Base-by-base conservation (phyloP, 2,329 filamentous ascomycete species). In the Thielaviopsis punctulata region DNA sequence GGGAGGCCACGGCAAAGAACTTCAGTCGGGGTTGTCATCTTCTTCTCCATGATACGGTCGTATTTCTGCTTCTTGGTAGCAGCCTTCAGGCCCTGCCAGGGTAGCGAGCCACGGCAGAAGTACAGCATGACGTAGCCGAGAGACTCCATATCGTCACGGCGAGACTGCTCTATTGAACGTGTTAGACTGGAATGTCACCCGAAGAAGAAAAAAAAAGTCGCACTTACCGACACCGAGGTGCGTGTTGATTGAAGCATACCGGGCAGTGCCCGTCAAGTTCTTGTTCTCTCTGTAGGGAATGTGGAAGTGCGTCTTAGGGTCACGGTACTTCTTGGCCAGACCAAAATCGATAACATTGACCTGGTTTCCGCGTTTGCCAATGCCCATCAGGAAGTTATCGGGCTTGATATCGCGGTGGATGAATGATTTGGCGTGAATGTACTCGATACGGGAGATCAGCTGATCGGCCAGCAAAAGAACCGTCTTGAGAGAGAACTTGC, bases 241-340 rank as follows among this genome's bases (percentile, higher is more conserved):
- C 56, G 92, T 98, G 76, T 98, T 98, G 74, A 98, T 98, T 57
- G 86, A 93, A 57, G 92, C 92, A 70, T 98, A 98, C 67, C 92
- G 90, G 62, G 92, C 92, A 62, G 92, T 98, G 68, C 92, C 92
- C 52, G 92, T 98, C 70, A 98, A 74, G 79, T 96, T 96, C 85
- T 98, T 96, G 83, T 96, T 96, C 86, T 96, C 92, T 73, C 92
- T 83, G 77, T 98, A 96, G 46, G 92, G 92, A 57, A 96, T 98
- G 71, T 98, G 92, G 75, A 96, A 96, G 72, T 96, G 90, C 55
- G 92, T 96, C 83, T 98, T 98, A 56, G 92, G 92, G 75, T 96
- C 92, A 60, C 92, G 85, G 75, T 96, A 98, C 75, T 96, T 96
- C 84, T 96, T 98, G 65, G 92, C 92, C 59, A 98, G 75, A 76